phyloP scores from a whole-genome alignment of 345 rosid species.

The Geranium rotundifolium region DNA sequence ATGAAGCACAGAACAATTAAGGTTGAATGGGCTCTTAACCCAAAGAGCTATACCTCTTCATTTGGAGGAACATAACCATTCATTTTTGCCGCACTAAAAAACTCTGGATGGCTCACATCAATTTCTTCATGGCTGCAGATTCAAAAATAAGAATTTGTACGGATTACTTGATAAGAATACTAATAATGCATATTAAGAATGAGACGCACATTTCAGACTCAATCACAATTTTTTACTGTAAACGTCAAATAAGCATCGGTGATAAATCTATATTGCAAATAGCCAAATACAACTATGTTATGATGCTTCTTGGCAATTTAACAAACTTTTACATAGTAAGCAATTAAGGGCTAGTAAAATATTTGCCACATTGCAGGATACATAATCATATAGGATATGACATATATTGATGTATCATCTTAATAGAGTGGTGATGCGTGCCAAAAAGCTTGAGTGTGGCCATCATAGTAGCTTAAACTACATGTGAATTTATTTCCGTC shows the following conservation, averaged over 20 bases:
- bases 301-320: too few species aligned
- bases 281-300: too few species aligned
- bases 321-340: too few species aligned
- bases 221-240: not conserved
- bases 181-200: constrained; percentile 1
- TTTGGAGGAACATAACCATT: constrained; percentile 90
- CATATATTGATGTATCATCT: not conserved
- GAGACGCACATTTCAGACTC: not conserved
- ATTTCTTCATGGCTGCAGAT: constrained; percentile 77
- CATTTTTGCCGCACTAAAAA: constrained; percentile 74
- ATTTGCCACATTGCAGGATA: too few species aligned
- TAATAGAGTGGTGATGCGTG: not conserved
- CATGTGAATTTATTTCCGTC: not conserved
- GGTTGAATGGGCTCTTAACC: not conserved
- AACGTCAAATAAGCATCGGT: too few species aligned
- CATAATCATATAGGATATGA: not conserved
- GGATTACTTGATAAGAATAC: not conserved
- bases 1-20: constrained; percentile 1
- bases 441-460: too few species aligned
- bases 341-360: too few species aligned
- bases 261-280: too few species aligned
- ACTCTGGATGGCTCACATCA: constrained; percentile 92
- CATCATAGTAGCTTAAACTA: too few species aligned
- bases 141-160: constrained; percentile 6
- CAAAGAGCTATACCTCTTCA: constrained; percentile 44